Conservation (phyloP, 495 filamentous ascomycete genomes). For the Neurospora sp. region DNA sequence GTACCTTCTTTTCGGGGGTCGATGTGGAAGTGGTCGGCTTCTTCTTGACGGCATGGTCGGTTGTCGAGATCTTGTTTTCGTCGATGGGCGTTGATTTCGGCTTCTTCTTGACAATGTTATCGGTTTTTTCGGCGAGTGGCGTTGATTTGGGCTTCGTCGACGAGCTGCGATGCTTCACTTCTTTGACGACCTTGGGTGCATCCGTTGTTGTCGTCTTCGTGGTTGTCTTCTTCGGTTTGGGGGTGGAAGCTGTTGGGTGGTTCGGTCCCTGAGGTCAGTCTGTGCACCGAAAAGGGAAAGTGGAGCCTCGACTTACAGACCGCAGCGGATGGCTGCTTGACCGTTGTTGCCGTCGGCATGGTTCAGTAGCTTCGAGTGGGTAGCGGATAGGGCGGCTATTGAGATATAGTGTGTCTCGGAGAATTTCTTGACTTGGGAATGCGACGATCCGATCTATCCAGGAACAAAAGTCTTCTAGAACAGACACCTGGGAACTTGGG, state of each 20-base stretch:
- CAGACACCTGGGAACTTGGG: background rate
- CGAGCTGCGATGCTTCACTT: background rate
- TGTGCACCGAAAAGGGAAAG: background rate
- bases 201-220: background rate
- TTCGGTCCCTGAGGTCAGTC: background rate
- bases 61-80: background rate
- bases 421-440: background rate
- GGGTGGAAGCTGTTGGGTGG: background rate
- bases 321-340: background rate
- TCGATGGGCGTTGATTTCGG: background rate
- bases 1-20: background rate
- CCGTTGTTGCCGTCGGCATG: background rate
- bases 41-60: background rate
- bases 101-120: background rate
- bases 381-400: background rate
- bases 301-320: background rate
- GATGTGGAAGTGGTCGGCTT: background rate
- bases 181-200: background rate
- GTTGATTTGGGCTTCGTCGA: constrained; percentile 1
- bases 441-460: background rate
- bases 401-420: background rate
- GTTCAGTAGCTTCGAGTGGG: background rate
- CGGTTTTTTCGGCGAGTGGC: background rate
- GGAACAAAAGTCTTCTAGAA: background rate
- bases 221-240: background rate